Evolutionary conservation across 768 basidiomycete genomes (phyloP), one percentile per base, ranked within the genome.

Genomic region (Auriscalpium vulgare): DNA sequence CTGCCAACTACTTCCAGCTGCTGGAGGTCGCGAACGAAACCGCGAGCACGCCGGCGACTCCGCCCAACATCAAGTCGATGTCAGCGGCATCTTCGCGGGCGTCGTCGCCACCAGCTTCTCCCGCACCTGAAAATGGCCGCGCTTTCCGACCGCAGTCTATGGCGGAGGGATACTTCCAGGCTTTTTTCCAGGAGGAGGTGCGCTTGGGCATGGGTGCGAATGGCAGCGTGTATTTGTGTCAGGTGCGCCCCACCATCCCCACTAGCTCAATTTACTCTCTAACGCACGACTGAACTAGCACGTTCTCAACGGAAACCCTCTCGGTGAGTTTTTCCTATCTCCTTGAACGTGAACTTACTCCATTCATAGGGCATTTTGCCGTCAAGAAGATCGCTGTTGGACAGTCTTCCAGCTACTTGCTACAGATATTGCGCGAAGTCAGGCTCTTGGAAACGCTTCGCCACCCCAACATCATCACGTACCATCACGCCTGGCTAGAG

Each of bases 351-450:
- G 47, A 37, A 48, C 49, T 50, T 61, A 43, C 43, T 35, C 54
- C 36, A 52, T 10, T 11, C 48, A 21, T 61, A 81, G 89, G 89
- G 34, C 86, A 85, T 62, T 97, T 95, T 68, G 95, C 95, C 0
- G 89, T 97, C 48, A 98, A 98, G 74, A 97, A 97, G 69, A 92
- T 98, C 19, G 93, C 95, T 0, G 89, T 97, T 0, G 94, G 94
- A 49, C 83, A 91, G 65, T 95, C 91, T 0, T 88, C 92, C 62
- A 77, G 84, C 2, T 95, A 95, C 72, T 75, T 95, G 7, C 71
- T 93, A 43, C 85, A 84, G 50, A 93, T 90, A 54, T 73, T 95
- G 40, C 82, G 83, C 46, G 93, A 95, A 75, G 90, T 97, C 53
- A 83, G 90, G 45, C 75, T 97, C 9, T 74, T 97, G 45, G 94